phyloP scores from a whole-genome alignment of 768 basidiomycete species.

The Suillus spraguei region DNA sequence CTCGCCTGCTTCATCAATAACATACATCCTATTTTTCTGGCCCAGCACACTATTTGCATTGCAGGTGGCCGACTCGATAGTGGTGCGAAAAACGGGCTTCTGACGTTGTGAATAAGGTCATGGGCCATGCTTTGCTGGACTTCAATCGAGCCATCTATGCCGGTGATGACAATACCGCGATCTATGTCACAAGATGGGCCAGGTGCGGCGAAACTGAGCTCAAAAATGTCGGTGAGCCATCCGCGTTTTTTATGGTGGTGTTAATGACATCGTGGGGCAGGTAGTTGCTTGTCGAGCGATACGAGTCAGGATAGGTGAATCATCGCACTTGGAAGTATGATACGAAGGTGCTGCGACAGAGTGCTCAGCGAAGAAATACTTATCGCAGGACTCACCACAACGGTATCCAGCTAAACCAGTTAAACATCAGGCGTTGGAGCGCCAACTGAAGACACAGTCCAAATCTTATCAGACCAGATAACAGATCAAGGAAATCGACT shows the following conservation, averaged over 20 bases:
- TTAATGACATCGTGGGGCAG: constrained; percentile 81
- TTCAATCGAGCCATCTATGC: constrained; percentile 65
- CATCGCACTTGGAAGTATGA: constrained; percentile 54
- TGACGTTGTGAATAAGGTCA: constrained; percentile 27
- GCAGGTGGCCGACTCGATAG: constrained; percentile 37
- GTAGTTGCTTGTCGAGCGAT: constrained; percentile 68
- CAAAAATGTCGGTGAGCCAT: constrained; percentile 58
- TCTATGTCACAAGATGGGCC: constrained; percentile 35
- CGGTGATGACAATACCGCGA: constrained; percentile 48
- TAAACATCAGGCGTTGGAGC: constrained; percentile 8
- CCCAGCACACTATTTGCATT: constrained; percentile 21
- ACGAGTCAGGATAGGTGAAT: constrained; percentile 63
- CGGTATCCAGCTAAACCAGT: constrained; percentile 69
- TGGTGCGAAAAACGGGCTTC: constrained; percentile 36
- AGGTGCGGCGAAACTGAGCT: constrained; percentile 66
- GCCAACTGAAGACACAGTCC: not conserved
- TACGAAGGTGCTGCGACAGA: constrained; percentile 63
- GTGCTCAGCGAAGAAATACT: constrained; percentile 45
- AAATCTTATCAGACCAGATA: constrained; percentile 7
- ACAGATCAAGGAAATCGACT: constrained; percentile 9
- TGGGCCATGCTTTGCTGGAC: constrained; percentile 36
- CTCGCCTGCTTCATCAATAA: constrained; percentile 57
- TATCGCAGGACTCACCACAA: constrained; percentile 55
- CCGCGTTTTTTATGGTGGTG: constrained; percentile 46
- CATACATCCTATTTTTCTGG: constrained; percentile 45